Conservation (phyloP, 2,329 filamentous ascomycete genomes). For the Apiospora arundinis region DNA sequence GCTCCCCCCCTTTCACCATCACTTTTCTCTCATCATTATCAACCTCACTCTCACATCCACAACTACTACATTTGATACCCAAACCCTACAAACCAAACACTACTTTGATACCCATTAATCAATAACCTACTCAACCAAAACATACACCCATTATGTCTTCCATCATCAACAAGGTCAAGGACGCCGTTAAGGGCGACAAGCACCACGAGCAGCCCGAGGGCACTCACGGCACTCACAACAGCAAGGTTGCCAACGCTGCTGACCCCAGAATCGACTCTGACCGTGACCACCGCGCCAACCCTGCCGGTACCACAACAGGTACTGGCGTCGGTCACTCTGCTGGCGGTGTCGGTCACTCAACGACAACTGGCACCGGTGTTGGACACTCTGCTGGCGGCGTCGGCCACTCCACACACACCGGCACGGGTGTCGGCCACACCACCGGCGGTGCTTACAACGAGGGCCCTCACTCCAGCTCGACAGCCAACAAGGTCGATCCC, state of each 20-base stretch:
- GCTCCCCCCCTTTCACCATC: background rate
- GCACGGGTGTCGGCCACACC: background rate
- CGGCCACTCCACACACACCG: slow-evolving; percentile 19
- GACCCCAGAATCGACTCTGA: slow-evolving; percentile 45
- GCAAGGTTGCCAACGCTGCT: slow-evolving; percentile 36
- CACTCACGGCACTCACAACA: slow-evolving; percentile 37
- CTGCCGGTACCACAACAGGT: slow-evolving; percentile 33
- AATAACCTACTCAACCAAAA: slow-evolving; percentile 1
- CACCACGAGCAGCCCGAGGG: slow-evolving; percentile 36
- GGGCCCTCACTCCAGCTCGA: slow-evolving; percentile 51
- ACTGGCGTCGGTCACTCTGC: slow-evolving; percentile 30
- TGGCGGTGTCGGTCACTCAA: no score
- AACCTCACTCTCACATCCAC: background rate
- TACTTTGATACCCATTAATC: background rate
- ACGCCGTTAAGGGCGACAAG: slow-evolving; percentile 55
- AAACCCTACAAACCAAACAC: slow-evolving; percentile 12
- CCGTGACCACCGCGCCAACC: slow-evolving; percentile 40
- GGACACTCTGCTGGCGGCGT: slow-evolving; percentile 24
- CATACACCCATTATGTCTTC: slow-evolving; percentile 56
- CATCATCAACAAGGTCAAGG: slow-evolving; percentile 66
- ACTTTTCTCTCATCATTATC: slow-evolving; percentile 12
- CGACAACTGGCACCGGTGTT: slow-evolving; percentile 24
- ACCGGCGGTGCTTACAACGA: background rate
- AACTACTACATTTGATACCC: slow-evolving; percentile 3
- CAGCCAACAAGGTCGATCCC: slow-evolving; percentile 60